These are phyloP conservation scores for Nadsonia commutata DNA, from an alignment of 1,139 yeast genomes.

Conservation along the genomic window DNA sequence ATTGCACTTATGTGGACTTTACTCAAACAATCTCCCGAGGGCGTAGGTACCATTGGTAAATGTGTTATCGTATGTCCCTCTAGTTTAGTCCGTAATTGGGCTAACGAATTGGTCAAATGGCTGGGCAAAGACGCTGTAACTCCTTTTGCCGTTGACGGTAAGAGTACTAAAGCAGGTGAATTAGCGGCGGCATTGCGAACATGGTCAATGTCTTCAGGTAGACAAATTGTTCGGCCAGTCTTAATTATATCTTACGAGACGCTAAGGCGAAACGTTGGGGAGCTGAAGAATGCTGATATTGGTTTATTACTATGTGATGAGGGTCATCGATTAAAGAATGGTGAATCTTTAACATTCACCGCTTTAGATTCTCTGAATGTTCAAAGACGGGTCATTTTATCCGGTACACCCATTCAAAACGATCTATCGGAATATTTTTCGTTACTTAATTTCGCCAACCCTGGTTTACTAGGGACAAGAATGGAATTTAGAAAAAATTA, in stretches of 20 bases:
- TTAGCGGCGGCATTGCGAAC: slow-evolving; percentile 55
- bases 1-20: slow-evolving; percentile 89
- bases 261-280: slow-evolving; percentile 69
- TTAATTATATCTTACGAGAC: slow-evolving; percentile 94
- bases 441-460: slow-evolving; percentile 80
- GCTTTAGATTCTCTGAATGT: slow-evolving; percentile 74
- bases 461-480: slow-evolving; percentile 80
- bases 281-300: slow-evolving; percentile 61
- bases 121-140: slow-evolving; percentile 80
- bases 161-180: slow-evolving; percentile 34
- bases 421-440: slow-evolving; percentile 93
- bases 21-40: slow-evolving; percentile 80
- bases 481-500: slow-evolving; percentile 71
- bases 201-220: slow-evolving; percentile 85
- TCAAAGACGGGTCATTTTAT: slow-evolving; percentile 75
- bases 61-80: slow-evolving; percentile 95
- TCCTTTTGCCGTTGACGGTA: slow-evolving; percentile 88
- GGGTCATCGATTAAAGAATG: slow-evolving; percentile 90
- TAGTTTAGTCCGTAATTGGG: slow-evolving; percentile 91
- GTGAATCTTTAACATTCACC: slow-evolving; percentile 84
- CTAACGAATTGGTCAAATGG: slow-evolving; percentile 93
- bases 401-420: slow-evolving; percentile 97
- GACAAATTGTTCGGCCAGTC: slow-evolving; percentile 86
- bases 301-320: slow-evolving; percentile 91
- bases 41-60: slow-evolving; percentile 70